Evolutionary conservation across 208 protist genomes (phyloP), one percentile per base, ranked within the genome.

Genomic region (Wallacemonas rigidus): DNA sequence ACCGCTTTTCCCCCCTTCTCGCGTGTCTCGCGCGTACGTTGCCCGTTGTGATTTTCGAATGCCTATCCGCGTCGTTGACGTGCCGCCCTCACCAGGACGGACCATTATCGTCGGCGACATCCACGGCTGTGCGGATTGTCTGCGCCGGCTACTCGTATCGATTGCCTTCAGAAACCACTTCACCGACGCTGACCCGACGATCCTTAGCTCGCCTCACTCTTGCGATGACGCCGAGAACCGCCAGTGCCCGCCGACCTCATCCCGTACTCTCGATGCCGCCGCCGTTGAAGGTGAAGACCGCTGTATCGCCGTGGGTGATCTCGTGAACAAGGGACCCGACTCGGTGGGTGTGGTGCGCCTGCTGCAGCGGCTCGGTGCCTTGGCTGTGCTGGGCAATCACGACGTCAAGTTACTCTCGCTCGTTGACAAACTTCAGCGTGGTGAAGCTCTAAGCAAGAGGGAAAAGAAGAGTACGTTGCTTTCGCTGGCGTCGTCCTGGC

Each of bases 301-400:
- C n/a, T 83, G 89, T 26, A 72, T 95, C 9, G 78, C 84, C 44
- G 82, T 89, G 17, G 92, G 90, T 3, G 92, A 95, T 63, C 45
- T 97, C 11, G 79, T 97, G 38, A 93, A 91, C 76, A 97, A 97
- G 67, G 92, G 92, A 0, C 87, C 86, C 2, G 79, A 93, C 55
- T 94, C 90, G 14, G 79, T 80, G 55, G 92, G 78, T 3, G 83
- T 86, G n/a, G 76, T 94, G 53, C 80, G 82, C 3, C 71, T 79
- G 14, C 57, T 90, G 63, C 83, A 67, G 43, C 75, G 69, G 14
- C 75, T 92, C 26, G 86, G 88, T 9, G 92, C 92, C 1, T 71
- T 77, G 9, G 82, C 77, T 6, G 89, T 94, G 15, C 51, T 92
- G 3, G 92, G 89, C 41, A 96, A 96, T 70, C 89, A 95, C 76